These are phyloP conservation scores for Crucihimalaya himalaica DNA, from an alignment of 345 rosid species.

Conservation along the genomic window DNA sequence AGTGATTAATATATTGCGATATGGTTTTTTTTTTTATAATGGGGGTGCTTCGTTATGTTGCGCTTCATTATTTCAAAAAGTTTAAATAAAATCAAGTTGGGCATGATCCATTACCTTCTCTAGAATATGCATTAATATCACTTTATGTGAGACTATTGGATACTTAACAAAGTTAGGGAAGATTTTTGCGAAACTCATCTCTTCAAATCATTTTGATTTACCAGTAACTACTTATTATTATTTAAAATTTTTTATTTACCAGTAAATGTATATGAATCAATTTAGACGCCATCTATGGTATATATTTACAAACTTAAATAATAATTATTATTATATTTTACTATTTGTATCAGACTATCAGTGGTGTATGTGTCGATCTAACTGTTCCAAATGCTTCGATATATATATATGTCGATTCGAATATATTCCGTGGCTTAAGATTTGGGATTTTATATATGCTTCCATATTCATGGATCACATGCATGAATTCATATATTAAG, in stretches of 20 bases:
- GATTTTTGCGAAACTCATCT: slow-evolving; percentile 24
- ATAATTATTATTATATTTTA: too few species aligned
- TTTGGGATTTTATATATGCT: slow-evolving; percentile 12
- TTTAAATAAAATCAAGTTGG: slow-evolving; percentile 28
- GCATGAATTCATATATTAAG: slow-evolving; percentile 7
- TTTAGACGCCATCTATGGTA: neutral
- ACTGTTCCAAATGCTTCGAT: slow-evolving; percentile 16
- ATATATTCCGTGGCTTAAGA: slow-evolving; percentile 18
- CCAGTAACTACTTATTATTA: neutral
- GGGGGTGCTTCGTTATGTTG: slow-evolving; percentile 15
- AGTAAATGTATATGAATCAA: neutral
- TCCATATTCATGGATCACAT: slow-evolving; percentile 13
- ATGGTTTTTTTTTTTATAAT: neutral
- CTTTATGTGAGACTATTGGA: slow-evolving; percentile 11
- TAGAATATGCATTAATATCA: slow-evolving; percentile 23
- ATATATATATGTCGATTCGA: neutral
- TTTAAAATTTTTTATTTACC: neutral
- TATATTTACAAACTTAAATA: neutral
- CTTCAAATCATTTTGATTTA: neutral
- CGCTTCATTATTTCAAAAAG: neutral
- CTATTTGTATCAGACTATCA: neutral
- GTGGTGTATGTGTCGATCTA: neutral
- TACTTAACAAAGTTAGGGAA: slow-evolving; percentile 39
- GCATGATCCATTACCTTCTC: slow-evolving; percentile 29
- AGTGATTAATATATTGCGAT: slow-evolving; percentile 6